These are phyloP conservation scores for Ceratocystis cubensis DNA, from an alignment of 2,329 filamentous ascomycete genomes.

Conservation along the genomic window DNA sequence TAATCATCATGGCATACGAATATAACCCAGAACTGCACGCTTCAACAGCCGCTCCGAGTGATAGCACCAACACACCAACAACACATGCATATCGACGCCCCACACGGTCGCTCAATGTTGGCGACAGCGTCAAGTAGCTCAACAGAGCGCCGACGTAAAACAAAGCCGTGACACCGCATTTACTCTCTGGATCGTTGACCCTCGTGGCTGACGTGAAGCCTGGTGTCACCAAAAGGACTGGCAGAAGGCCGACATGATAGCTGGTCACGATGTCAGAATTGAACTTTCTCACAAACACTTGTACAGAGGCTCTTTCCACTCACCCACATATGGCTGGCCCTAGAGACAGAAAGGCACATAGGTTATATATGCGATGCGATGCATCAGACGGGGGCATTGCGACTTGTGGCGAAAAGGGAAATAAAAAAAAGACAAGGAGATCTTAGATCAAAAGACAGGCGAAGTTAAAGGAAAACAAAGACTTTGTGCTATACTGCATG, in stretches of 20 bases:
- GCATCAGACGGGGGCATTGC: constrained; percentile 3
- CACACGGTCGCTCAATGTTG: constrained; percentile 38
- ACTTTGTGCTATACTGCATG: background rate
- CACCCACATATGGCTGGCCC: constrained; percentile 42
- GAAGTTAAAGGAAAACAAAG: too few relatives aligned
- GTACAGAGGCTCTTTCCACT: constrained; percentile 21
- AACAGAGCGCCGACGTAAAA: constrained; percentile 46
- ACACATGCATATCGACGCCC: constrained; percentile 42
- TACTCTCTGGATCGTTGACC: constrained; percentile 33
- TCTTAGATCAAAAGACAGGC: background rate
- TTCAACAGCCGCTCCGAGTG: constrained; percentile 38
- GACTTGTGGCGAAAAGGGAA: background rate
- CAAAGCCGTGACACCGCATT: constrained; percentile 22
- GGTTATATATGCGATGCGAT: constrained; percentile 27
- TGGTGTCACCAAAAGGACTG: constrained; percentile 43
- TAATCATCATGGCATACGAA: constrained; percentile 37
- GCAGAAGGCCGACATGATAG: constrained; percentile 47
- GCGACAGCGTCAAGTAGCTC: constrained; percentile 43
- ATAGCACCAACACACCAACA: constrained; percentile 35
- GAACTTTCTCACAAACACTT: background rate
- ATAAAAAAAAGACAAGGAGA: background rate
- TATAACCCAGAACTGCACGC: constrained; percentile 32
- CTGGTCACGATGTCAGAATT: constrained; percentile 22
- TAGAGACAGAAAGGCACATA: constrained; percentile 38
- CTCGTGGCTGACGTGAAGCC: constrained; percentile 29